Percentiles rank a stretch among this genome's conserved stretches.
Evolutionary conservation across 768 basidiomycete species (phyloP).

Genomic region (Agaricus sinodeliciosus): DNA sequence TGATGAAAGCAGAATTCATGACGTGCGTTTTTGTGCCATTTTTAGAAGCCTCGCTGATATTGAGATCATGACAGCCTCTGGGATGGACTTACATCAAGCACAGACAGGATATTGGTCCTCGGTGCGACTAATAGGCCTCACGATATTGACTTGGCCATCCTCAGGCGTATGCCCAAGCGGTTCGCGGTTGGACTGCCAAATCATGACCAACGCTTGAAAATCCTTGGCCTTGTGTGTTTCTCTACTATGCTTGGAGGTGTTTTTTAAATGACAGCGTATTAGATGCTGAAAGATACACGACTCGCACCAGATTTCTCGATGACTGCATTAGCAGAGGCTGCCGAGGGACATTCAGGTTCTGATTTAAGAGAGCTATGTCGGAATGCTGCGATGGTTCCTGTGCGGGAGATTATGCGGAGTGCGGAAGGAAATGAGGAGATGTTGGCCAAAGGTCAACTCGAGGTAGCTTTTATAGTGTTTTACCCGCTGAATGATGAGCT

Average conservation of each 20-base stretch:
- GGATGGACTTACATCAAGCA: constrained; percentile 85
- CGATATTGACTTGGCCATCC: constrained; percentile 82
- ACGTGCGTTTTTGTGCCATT: constrained; percentile 43
- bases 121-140: constrained; percentile 95
- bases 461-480: constrained; percentile 22
- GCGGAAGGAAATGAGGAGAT: constrained; percentile 34
- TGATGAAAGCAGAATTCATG: constrained; percentile 98
- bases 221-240: constrained; percentile 63
- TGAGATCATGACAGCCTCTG: constrained; percentile 53
- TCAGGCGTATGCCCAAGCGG: constrained; percentile 97
- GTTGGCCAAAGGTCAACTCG: constrained; percentile 43
- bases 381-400: constrained; percentile 89
- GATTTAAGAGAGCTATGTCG: constrained; percentile 90
- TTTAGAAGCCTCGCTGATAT: background rate
- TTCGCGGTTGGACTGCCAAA: constrained; percentile 84
- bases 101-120: constrained; percentile 81
- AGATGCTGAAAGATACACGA: constrained; percentile 84
- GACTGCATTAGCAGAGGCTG: constrained; percentile 52
- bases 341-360: constrained; percentile 80
- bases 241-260: background rate
- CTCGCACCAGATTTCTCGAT: constrained; percentile 60
- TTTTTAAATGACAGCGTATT: constrained; percentile 17
- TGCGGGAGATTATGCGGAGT: constrained; percentile 72
- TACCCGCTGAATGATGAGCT: background rate
- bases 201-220: constrained; percentile 71